Conservation (phyloP, 148 eudicot genomes). For the Suaeda aralocaspica region DNA sequence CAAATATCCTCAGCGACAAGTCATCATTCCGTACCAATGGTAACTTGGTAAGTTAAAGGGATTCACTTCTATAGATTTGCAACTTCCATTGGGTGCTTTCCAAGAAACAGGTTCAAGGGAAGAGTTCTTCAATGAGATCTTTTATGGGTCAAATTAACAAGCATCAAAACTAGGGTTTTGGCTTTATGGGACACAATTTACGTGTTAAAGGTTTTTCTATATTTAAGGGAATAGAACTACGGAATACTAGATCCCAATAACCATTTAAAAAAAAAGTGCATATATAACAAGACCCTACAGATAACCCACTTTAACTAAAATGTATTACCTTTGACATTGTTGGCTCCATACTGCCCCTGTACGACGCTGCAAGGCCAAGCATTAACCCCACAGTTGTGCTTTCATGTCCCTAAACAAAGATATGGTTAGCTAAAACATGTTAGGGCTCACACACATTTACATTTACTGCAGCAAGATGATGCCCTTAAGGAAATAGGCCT, state of each 20-base stretch:
- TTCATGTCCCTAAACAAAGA: constrained; percentile 68
- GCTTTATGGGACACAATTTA: too few relatives aligned
- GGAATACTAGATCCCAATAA: background rate
- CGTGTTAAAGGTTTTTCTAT: too few relatives aligned
- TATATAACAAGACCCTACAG: background rate
- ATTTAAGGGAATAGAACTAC: too few relatives aligned
- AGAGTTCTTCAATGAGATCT: background rate
- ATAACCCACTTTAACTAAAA: constrained; percentile 3
- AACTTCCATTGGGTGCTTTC: background rate
- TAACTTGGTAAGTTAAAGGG: background rate
- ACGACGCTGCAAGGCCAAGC: constrained; percentile 98
- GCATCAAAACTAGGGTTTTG: background rate
- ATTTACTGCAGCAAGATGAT: background rate
- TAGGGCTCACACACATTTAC: background rate
- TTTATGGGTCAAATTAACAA: background rate
- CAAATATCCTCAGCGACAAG: background rate
- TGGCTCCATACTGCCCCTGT: constrained; percentile 92
- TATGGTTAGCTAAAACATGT: background rate
- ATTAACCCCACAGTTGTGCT: constrained; percentile 93
- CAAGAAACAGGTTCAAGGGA: background rate
- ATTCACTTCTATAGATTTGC: background rate
- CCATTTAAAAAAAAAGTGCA: background rate
- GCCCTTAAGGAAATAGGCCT: background rate
- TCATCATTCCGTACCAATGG: background rate
- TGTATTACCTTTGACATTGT: constrained; percentile 76